phyloP scores from a whole-genome alignment of 805 yeast species.

The Lipomyces spencermartinsiae region DNA sequence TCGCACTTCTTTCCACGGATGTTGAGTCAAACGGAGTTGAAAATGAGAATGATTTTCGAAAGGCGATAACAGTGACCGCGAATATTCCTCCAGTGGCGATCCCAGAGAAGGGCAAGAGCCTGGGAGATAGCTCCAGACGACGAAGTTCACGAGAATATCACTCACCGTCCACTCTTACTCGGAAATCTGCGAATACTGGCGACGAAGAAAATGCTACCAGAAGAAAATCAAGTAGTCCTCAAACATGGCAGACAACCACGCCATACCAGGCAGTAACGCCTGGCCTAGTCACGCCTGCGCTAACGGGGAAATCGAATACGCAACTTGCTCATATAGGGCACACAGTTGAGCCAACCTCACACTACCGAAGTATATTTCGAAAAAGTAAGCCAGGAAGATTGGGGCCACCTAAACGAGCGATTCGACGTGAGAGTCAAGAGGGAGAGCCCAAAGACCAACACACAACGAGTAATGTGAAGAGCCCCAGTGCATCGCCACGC shows the following conservation, averaged over 20 bases:
- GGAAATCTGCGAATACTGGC: slow-evolving; percentile 17
- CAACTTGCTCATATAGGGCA: slow-evolving; percentile 40
- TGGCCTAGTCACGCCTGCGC: slow-evolving; percentile 29
- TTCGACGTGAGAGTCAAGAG: slow-evolving; percentile 36
- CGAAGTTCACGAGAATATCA: background rate
- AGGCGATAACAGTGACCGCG: slow-evolving; percentile 6
- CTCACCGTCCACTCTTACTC: slow-evolving; percentile 2
- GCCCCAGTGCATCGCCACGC: slow-evolving; percentile 16
- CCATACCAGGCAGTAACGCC: slow-evolving; percentile 1
- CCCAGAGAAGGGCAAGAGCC: slow-evolving; percentile 37
- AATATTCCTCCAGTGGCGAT: slow-evolving; percentile 30
- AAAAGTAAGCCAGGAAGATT: slow-evolving; percentile 44
- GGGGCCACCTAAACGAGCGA: slow-evolving; percentile 50
- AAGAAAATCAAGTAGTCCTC: slow-evolving; percentile 5
- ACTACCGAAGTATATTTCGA: slow-evolving; percentile 45
- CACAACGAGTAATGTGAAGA: background rate
- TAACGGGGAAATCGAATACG: slow-evolving; percentile 32
- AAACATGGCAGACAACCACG: slow-evolving; percentile 33
- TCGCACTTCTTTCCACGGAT: slow-evolving; percentile 54
- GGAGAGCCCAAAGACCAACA: slow-evolving; percentile 16
- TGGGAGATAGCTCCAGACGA: background rate
- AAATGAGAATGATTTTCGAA: background rate
- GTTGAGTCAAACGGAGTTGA: slow-evolving; percentile 15
- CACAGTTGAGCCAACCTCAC: slow-evolving; percentile 31
- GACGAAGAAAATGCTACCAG: slow-evolving; percentile 36